Evolutionary conservation across 257 asterid genomes (phyloP), one percentile per base, ranked within the genome.

Genomic region (Datura wrightii): DNA sequence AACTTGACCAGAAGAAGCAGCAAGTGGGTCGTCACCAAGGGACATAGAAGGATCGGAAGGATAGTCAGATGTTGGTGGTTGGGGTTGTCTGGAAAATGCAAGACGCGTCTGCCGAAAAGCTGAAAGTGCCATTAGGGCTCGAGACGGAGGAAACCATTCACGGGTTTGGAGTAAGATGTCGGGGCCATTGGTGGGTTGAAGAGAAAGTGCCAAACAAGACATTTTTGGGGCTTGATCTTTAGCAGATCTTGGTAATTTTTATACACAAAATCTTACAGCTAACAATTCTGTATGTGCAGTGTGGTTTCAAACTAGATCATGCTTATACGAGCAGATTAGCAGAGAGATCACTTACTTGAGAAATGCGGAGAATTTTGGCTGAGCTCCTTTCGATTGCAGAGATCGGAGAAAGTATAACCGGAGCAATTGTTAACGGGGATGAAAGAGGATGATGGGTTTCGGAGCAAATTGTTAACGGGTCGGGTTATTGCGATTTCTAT

Each of bases 141-240:
- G 95, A 16, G 98, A 91, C 56, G 99, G 98, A 7, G 99, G 99
- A 58, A 93, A 93, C 99, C 99, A 96, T 85, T 96, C 99, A 13
- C 99, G 98, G 83, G 98, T 94, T 86, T 96, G 99, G 89, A 96
- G 98, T 82, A 96, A 85, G 83, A 96, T 89, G 85, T 96, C 97
- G 79, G 95, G 91, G 1, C 99, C 99, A 80, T 90, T 93, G 13
- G 97, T 62, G 85, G 99, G 99, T 81, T 96, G 98, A 16, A 96
- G 99, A 31, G 99, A 91, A 15, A 96, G 90, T 24, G 97, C 98
- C 70, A 96, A 87, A 84, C 99, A 96, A 72, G 98, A 94, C 98
- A 96, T 94, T 54, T 9, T 6, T 16, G 5, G 7, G 7, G 56
- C 46, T 4, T 55, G 71, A 78, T 85, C 59, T 79, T 74, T 34